Evolutionary conservation across 805 yeast species (phyloP).

Genomic region (Saccharomycopsis oosterbeekiorum): DNA sequence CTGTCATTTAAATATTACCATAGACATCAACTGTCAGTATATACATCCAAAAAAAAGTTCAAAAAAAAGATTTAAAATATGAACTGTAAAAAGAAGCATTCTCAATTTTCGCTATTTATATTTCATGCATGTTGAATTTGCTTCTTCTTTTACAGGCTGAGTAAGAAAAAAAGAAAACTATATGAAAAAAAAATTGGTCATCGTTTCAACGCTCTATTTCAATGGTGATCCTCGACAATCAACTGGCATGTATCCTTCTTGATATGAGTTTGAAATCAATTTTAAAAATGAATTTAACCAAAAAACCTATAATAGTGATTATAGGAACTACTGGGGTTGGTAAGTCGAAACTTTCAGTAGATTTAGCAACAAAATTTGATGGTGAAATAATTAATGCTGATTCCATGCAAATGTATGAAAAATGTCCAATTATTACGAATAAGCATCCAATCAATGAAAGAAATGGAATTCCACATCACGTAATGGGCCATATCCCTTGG

Average conservation of each 20-base stretch:
- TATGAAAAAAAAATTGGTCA: not conserved
- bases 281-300: not conserved
- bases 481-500: conserved; percentile 80
- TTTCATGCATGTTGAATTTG: not conserved
- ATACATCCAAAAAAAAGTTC: not conserved
- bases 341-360: conserved; percentile 75
- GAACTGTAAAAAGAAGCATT: not conserved
- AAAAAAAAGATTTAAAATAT: not conserved
- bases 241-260: not conserved
- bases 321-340: conserved; percentile 98
- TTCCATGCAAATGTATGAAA: conserved; percentile 89
- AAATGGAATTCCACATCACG: conserved; percentile 69
- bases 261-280: not conserved
- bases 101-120: not conserved
- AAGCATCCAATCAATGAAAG: conserved; percentile 82
- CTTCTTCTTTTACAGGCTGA: not conserved
- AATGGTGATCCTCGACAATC: not conserved
- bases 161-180: not conserved
- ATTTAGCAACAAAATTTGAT: conserved; percentile 61
- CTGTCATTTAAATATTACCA: conserved; percentile 6
- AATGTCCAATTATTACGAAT: conserved; percentile 70
- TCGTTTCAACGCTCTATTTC: not conserved
- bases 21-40: conserved; percentile 17
- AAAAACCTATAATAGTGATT: conserved; percentile 40
- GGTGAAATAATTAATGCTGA: conserved; percentile 95